These are phyloP conservation scores for Zymoseptoria pseudotritici DNA, from an alignment of 2,329 filamentous ascomycete species.

Conservation along the genomic window DNA sequence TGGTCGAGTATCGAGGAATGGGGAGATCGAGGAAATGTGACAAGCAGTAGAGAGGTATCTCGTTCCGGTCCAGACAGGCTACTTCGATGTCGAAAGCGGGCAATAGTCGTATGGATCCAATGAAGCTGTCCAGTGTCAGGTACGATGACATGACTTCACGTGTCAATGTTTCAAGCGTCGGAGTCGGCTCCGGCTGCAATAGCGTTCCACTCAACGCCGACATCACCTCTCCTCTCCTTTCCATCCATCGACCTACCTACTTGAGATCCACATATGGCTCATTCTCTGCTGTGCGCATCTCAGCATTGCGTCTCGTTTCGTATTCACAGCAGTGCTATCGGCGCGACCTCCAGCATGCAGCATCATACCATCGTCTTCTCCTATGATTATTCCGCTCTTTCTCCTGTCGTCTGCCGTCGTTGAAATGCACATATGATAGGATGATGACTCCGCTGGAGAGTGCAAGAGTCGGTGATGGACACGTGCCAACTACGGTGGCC, in stretches of 20 bases:
- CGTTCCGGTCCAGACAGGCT: not conserved
- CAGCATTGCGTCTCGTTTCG: too few species aligned
- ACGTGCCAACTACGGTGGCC: too few species aligned
- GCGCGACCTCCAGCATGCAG: too few species aligned
- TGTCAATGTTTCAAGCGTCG: not conserved
- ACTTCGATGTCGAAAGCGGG: not conserved
- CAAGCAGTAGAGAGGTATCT: not conserved
- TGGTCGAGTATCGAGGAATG: not conserved
- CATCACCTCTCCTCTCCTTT: not conserved
- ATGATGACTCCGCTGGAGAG: too few species aligned
- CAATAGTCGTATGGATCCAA: not conserved
- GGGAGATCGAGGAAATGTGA: not conserved
- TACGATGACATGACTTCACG: not conserved
- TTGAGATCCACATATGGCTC: not conserved
- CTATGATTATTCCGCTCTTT: too few species aligned
- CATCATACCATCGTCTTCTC: too few species aligned
- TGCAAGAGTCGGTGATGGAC: too few species aligned
- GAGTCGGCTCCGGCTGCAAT: not conserved
- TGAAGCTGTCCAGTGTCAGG: not conserved
- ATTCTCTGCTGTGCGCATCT: too few species aligned
- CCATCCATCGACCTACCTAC: not conserved
- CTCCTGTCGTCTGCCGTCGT: too few species aligned
- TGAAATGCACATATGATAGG: too few species aligned
- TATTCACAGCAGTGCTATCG: too few species aligned
- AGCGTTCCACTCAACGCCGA: not conserved